Conservation (phyloP, 441 rosid species). For the Euphorbia celastroides region DNA sequence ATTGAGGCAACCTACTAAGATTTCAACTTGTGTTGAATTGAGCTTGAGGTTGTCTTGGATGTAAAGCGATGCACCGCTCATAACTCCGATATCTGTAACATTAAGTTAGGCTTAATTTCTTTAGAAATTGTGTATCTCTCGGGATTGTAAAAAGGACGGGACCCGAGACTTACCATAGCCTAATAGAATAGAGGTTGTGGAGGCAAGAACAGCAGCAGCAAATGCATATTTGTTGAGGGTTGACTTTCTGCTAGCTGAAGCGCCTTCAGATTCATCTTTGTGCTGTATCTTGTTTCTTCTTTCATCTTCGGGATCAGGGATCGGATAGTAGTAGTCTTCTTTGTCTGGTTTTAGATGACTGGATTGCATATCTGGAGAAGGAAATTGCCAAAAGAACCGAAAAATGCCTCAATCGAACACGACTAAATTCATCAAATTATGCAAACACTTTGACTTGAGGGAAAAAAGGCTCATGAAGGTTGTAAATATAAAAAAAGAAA, state of each 20-base stretch:
- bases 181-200: slow-evolving; percentile 51
- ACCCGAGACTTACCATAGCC: slow-evolving; percentile 67
- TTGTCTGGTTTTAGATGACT: slow-evolving; percentile 22
- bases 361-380: slow-evolving; percentile 26
- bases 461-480: background rate
- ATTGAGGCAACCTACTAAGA: slow-evolving; percentile 54
- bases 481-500: background rate
- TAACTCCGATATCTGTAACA: slow-evolving; percentile 58
- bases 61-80: slow-evolving; percentile 57
- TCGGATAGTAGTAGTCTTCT: slow-evolving; percentile 19
- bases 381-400: background rate
- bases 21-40: slow-evolving; percentile 43
- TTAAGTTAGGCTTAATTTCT: background rate
- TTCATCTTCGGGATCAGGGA: slow-evolving; percentile 27
- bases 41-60: slow-evolving; percentile 46
- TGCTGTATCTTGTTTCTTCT: slow-evolving; percentile 5
- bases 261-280: slow-evolving; percentile 10
- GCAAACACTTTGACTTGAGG: background rate
- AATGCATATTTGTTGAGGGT: slow-evolving; percentile 45
- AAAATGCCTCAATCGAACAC: background rate
- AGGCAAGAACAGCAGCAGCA: slow-evolving; percentile 51
- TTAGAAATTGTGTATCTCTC: background rate
- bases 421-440: background rate
- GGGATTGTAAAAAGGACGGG: background rate
- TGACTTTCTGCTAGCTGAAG: slow-evolving; percentile 10